Evolutionary conservation across 1,284 basidiomycete genomes (phyloP).

Genomic region (Leccinum solheimii): DNA sequence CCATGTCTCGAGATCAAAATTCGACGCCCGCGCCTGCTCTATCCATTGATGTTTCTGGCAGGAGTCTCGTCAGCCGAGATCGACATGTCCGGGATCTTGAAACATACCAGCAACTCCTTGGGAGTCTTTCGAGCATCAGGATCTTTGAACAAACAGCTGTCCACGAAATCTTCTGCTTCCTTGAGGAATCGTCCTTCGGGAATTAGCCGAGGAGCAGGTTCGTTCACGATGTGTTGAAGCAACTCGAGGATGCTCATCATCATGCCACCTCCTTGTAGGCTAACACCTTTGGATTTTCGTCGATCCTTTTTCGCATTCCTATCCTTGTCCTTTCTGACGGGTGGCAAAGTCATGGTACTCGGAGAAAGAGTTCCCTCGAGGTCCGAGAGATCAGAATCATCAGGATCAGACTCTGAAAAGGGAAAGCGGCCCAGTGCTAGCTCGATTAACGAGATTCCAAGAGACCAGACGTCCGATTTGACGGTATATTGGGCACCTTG

Average conservation of each 20-base stretch:
- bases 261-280: constrained; percentile 85
- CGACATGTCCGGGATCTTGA: neutral
- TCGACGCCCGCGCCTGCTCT: constrained; percentile 46
- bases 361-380: constrained; percentile 70
- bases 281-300: constrained; percentile 80
- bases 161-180: constrained; percentile 77
- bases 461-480: constrained; percentile 97
- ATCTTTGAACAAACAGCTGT: constrained; percentile 84
- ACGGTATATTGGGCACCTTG: constrained; percentile 97
- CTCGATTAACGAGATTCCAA: constrained; percentile 94
- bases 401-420: constrained; percentile 71
- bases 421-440: constrained; percentile 93
- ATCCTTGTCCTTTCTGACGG: constrained; percentile 38
- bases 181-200: constrained; percentile 68
- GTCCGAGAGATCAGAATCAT: constrained; percentile 69
- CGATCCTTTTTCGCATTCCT: constrained; percentile 47
- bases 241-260: constrained; percentile 98
- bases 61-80: constrained; percentile 6
- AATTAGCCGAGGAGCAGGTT: constrained; percentile 83
- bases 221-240: constrained; percentile 96
- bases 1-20: constrained; percentile 63
- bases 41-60: constrained; percentile 62
- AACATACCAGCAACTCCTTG: constrained; percentile 75
- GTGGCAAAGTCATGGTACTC: constrained; percentile 40
- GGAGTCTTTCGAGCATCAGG: constrained; percentile 76